These are phyloP conservation scores for Trapa incisa DNA, from an alignment of 345 rosid genomes.

Conservation along the genomic window DNA sequence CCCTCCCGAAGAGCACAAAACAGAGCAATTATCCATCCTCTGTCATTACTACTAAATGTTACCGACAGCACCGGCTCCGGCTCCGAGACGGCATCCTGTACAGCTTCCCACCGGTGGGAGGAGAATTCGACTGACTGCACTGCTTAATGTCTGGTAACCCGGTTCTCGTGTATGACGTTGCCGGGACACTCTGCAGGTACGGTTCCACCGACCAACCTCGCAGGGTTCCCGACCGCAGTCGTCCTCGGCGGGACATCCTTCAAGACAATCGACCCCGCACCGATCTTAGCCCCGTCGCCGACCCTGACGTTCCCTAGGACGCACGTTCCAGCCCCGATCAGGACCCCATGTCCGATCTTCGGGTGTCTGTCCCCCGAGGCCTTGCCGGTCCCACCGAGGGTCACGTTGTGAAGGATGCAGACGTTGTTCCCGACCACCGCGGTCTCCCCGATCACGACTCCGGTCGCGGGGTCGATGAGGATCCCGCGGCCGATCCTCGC, in stretches of 20 bases:
- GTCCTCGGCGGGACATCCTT: conserved; percentile 69
- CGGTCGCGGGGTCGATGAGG: conserved; percentile 76
- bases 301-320: conserved; percentile 69
- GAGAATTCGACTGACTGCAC: neutral
- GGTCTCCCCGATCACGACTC: conserved; percentile 78
- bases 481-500: conserved; percentile 68
- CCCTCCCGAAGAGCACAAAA: conserved; percentile 7
- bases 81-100: neutral
- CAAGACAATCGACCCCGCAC: conserved; percentile 81
- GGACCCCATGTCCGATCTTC: conserved; percentile 85
- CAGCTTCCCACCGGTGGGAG: neutral
- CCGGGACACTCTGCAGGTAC: conserved; percentile 10
- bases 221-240: conserved; percentile 90
- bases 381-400: conserved; percentile 94
- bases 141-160: neutral
- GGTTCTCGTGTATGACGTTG: conserved; percentile 45
- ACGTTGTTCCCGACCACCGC: conserved; percentile 78
- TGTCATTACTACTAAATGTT: neutral
- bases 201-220: conserved; percentile 56
- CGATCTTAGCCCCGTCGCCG: conserved; percentile 90
- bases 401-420: conserved; percentile 79
- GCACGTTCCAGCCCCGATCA: conserved; percentile 91
- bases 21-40: neutral
- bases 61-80: neutral
- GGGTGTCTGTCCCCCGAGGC: conserved; percentile 71